Evolutionary conservation across 305 asterid genomes (phyloP).

Genomic region (Fraxinus latifolia): DNA sequence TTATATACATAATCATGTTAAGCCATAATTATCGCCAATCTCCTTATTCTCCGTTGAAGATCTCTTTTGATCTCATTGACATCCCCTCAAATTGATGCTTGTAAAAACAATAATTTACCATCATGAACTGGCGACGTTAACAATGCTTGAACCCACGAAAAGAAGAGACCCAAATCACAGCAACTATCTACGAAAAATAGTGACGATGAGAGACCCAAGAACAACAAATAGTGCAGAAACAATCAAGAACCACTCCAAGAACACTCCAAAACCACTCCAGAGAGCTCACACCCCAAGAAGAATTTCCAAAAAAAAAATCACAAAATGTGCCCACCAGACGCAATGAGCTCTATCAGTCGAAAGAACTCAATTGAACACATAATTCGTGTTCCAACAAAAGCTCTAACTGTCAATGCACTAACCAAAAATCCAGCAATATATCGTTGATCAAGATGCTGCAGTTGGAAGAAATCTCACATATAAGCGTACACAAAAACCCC

Average conservation of each 20-base stretch:
- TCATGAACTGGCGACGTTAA: background rate
- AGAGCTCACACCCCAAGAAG: background rate
- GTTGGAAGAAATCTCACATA: background rate
- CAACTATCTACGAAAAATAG: background rate
- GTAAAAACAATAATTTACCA: background rate
- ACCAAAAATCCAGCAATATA: background rate
- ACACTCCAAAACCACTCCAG: background rate
- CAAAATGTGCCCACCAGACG: background rate
- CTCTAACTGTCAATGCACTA: background rate
- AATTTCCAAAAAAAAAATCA: background rate
- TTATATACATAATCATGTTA: background rate
- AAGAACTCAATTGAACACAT: background rate
- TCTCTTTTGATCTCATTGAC: background rate
- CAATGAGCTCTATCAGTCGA: background rate
- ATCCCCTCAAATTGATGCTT: background rate
- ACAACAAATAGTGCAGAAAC: background rate
- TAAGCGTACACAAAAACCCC: background rate
- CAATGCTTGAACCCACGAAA: background rate
- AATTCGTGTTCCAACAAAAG: background rate
- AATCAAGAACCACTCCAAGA: background rate
- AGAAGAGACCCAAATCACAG: background rate
- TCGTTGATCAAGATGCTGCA: background rate
- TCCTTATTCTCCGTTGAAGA: too few relatives aligned
- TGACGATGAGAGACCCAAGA: background rate
- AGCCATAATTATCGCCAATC: background rate